Evolutionary conservation across 352 stramenopile genomes (phyloP).

Genomic region (Phytopythium litorale): DNA sequence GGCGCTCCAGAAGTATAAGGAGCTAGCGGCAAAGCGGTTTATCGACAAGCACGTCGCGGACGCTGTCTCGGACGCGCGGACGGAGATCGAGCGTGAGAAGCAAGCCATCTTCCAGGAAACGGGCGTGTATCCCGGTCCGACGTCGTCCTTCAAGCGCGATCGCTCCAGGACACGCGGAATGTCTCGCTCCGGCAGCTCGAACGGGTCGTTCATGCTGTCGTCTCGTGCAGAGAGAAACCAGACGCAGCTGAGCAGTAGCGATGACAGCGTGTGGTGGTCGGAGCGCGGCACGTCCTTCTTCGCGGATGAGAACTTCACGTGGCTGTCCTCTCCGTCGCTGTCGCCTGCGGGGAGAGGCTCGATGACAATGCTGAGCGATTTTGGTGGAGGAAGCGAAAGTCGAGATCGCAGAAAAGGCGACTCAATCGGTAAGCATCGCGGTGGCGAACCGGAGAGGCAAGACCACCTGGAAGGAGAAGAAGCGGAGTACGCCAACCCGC

Average conservation of each 20-base stretch:
- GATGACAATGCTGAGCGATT: not conserved
- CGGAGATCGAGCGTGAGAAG: constrained; percentile 70
- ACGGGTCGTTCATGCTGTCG: constrained; percentile 19
- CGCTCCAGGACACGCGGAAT: not conserved
- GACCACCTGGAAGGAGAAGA: not conserved
- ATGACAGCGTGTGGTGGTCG: constrained; percentile 48
- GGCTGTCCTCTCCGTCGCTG: constrained; percentile 24
- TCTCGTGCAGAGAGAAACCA: constrained; percentile 29
- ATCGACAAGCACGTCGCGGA: constrained; percentile 77
- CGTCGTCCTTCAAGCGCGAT: constrained; percentile 12
- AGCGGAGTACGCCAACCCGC: constrained; percentile 15
- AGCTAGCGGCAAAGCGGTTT: constrained; percentile 51
- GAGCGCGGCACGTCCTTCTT: constrained; percentile 33
- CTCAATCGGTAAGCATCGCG: not conserved
- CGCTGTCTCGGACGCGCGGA: constrained; percentile 46
- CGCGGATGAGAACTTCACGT: constrained; percentile 37
- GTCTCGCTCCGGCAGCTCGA: constrained; percentile 12
- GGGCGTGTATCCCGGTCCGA: constrained; percentile 44
- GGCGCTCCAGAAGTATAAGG: constrained; percentile 47
- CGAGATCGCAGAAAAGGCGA: not conserved
- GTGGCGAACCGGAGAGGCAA: not conserved
- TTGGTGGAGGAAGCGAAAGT: not conserved
- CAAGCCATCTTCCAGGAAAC: constrained; percentile 63
- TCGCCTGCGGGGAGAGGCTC: not conserved
- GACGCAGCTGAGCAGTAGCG: constrained; percentile 22